Percentiles rank a stretch among this genome's conserved stretches.
Evolutionary conservation across 139 green algal genomes (phyloP).

Genomic region (Coelastrella sp.): DNA sequence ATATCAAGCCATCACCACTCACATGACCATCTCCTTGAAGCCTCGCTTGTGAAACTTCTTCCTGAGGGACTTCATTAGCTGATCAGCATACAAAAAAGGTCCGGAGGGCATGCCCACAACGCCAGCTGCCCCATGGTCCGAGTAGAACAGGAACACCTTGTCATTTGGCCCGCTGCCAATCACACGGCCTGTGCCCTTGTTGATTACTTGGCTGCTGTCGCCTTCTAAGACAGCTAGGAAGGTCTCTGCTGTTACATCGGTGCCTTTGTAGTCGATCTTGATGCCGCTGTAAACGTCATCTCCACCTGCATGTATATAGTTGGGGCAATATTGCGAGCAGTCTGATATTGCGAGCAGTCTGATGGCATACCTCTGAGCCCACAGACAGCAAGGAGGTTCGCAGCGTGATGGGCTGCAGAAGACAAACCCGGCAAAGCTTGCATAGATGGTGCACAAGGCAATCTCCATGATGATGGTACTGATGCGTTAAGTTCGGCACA

Average conservation of each 20-base stretch:
- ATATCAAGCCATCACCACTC: not conserved
- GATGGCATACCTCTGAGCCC: too few species aligned
- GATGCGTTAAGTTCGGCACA: too few species aligned
- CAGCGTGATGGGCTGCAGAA: too few species aligned
- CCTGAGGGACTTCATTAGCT: constrained; percentile 81
- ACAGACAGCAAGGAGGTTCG: too few species aligned
- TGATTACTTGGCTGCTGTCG: constrained; percentile 60
- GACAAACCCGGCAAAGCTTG: too few species aligned
- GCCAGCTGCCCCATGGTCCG: constrained; percentile 84
- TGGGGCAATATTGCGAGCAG: too few species aligned
- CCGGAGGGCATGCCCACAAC: constrained; percentile 93
- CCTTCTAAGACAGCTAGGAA: constrained; percentile 92
- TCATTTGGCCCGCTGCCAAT: constrained; percentile 78
- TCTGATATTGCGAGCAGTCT: too few species aligned
- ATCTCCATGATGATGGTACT: too few species aligned
- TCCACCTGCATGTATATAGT: constrained; percentile 71
- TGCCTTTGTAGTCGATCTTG: constrained; percentile 88
- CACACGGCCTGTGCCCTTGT: constrained; percentile 64
- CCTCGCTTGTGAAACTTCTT: constrained; percentile 68
- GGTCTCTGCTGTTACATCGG: constrained; percentile 83
- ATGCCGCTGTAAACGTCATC: constrained; percentile 90
- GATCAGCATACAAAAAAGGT: constrained; percentile 90
- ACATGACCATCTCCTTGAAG: constrained; percentile 90
- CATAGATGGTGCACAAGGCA: too few species aligned
- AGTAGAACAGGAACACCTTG: constrained; percentile 75